Conservation (phyloP, 345 rosid genomes). For the Eucalyptus lansdowneana region DNA sequence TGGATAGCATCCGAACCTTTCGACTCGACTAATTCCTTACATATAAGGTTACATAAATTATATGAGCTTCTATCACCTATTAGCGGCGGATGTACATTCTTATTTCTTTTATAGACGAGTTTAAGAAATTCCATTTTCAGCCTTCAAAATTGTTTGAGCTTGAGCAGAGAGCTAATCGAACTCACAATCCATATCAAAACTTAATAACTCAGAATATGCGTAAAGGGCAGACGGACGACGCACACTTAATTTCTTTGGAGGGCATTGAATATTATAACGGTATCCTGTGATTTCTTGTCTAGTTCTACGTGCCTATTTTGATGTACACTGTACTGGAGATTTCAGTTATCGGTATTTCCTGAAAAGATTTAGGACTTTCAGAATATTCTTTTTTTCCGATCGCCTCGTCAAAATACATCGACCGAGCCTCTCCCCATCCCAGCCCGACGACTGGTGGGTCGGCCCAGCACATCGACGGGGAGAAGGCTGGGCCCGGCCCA, state of each 20-base stretch:
- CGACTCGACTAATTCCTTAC: not conserved
- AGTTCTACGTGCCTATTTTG: not conserved
- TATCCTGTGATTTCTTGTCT: not conserved
- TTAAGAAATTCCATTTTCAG: not conserved
- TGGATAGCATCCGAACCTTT: not conserved
- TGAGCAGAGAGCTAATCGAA: not conserved
- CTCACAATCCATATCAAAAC: not conserved
- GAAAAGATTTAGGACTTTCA: not conserved
- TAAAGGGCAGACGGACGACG: rapidly evolving
- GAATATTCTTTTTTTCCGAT: not conserved
- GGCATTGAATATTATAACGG: not conserved
- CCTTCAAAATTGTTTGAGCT: not conserved
- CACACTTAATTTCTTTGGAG: not conserved
- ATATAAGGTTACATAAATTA: rapidly evolving
- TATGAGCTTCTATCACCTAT: not conserved
- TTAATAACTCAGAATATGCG: not conserved
- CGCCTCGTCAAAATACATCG: not conserved
- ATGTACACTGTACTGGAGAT: not conserved
- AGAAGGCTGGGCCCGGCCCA: not conserved
- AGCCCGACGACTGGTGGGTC: not conserved
- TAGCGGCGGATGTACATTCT: rapidly evolving
- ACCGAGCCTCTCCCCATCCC: not conserved
- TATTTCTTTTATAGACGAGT: not conserved
- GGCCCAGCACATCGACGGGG: not conserved
- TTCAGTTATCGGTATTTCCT: not conserved